Base-by-base conservation (phyloP, 257 asterid species). In the Striga asiatica region DNA sequence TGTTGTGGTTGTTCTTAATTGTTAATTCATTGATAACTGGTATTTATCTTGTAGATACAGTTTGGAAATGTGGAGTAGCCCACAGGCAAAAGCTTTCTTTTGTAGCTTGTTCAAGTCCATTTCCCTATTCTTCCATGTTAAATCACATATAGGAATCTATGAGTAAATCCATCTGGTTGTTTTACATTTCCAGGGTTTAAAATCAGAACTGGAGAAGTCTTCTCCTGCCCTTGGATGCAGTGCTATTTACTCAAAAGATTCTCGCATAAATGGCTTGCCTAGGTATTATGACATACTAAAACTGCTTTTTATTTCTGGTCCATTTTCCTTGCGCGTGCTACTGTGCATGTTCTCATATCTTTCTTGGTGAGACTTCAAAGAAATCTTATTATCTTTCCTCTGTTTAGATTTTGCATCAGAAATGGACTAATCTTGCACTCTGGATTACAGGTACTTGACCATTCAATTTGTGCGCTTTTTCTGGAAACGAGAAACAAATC, bases 401-500 rank as follows among this genome's bases (percentile, higher is more conserved):
- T 22, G 13, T 5, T 11, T 32, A 31, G 25, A 24, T 57, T 50
- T 56, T 53, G 50, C 23, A 47, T 16, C 18, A 42, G 43, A 14
- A 56, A 58, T 27, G 54, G 31, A 43, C 69, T 54, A 12, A 52
- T 53, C 49, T 55, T 68, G 49, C 74, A 61, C 34, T 60, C 66
- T 5, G 5, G 63, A 66, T 65, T 24, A 23, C 83, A 92, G 99
- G 61, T 92, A 92, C 74, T 74, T 92, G 84, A 88, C 97, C 2
- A 17, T 92, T 66, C 97, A 92, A 65, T 92, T 88, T 68, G 97
- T 92, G 47, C 86, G 99, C 0, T 92, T 92, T 76, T 92, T 88
- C 81, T 92, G 99, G 97, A 92, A 88, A 71, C 78, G 97, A 76
- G 97, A 88, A 82, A 72, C 99, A 69, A 92, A 88, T 72, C 99